Conservation (phyloP, 2,329 filamentous ascomycete genomes). For the Penicillium psychrosexuale region DNA sequence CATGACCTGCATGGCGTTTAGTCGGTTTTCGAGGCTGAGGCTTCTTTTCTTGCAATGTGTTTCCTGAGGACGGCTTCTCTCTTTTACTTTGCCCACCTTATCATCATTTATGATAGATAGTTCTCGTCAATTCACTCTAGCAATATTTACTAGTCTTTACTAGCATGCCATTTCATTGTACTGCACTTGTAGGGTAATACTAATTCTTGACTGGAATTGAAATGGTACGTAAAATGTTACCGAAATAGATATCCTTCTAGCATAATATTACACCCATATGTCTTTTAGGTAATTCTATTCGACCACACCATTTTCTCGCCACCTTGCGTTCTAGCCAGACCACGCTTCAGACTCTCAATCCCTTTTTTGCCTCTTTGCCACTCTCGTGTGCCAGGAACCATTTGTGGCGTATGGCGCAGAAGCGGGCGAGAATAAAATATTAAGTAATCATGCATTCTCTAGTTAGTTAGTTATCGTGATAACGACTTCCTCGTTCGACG, state of each 20-base stretch:
- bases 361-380: constrained; percentile 7
- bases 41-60: constrained; percentile 22
- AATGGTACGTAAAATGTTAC: no score
- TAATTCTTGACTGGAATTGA: not conserved
- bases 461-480: constrained; percentile 12
- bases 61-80: constrained; percentile 23
- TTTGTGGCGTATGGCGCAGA: not conserved
- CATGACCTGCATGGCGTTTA: constrained; percentile 40
- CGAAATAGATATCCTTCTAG: no score
- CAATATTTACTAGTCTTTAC: not conserved
- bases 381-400: constrained; percentile 3
- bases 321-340: not conserved
- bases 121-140: constrained; percentile 6
- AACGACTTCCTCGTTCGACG: not conserved
- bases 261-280: no score
- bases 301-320: not conserved
- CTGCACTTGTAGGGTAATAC: not conserved
- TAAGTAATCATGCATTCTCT: constrained; percentile 9
- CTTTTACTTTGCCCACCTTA: constrained; percentile 14
- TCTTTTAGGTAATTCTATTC: not conserved
- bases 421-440: not conserved
- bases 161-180: not conserved
- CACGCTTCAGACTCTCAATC: not conserved
- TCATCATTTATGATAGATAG: constrained; percentile 8
- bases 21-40: constrained; percentile 31